These are phyloP conservation scores for Seiridium cupressi DNA, from an alignment of 2,329 filamentous ascomycete genomes.

Conservation along the genomic window DNA sequence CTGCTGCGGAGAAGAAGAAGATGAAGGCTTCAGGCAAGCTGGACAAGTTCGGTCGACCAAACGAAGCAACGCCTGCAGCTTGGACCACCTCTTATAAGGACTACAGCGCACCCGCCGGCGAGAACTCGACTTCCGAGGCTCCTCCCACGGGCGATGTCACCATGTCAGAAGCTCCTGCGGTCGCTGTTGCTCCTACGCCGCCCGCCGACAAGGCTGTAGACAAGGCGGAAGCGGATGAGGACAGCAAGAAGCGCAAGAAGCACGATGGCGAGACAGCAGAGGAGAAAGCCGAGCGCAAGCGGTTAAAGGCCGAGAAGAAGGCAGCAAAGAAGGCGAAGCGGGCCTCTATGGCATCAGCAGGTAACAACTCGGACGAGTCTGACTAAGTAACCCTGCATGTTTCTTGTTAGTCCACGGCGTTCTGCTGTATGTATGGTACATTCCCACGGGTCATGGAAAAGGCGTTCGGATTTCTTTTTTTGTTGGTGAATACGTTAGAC, in stretches of 20 bases:
- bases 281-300: conserved; percentile 62
- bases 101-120: conserved; percentile 61
- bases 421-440: conserved; percentile 11
- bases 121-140: conserved; percentile 35
- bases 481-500: background rate
- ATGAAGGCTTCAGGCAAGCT: conserved; percentile 97
- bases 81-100: conserved; percentile 95
- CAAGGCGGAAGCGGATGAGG: conserved; percentile 45
- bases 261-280: conserved; percentile 74
- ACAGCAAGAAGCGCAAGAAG: conserved; percentile 80
- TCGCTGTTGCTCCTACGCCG: conserved; percentile 34
- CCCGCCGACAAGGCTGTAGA: conserved; percentile 31
- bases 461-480: conserved; percentile 9
- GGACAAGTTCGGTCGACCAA: conserved; percentile 92
- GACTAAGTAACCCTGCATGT: conserved; percentile 30
- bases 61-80: conserved; percentile 89
- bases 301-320: conserved; percentile 60
- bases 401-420: conserved; percentile 7
- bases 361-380: conserved; percentile 45
- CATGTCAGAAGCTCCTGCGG: conserved; percentile 39
- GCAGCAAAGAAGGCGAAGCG: conserved; percentile 57
- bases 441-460: conserved; percentile 11
- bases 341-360: conserved; percentile 37
- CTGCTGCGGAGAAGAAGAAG: conserved; percentile 98
- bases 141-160: conserved; percentile 43